Conservation (phyloP, 441 rosid genomes). For the Jatropha podagrica region DNA sequence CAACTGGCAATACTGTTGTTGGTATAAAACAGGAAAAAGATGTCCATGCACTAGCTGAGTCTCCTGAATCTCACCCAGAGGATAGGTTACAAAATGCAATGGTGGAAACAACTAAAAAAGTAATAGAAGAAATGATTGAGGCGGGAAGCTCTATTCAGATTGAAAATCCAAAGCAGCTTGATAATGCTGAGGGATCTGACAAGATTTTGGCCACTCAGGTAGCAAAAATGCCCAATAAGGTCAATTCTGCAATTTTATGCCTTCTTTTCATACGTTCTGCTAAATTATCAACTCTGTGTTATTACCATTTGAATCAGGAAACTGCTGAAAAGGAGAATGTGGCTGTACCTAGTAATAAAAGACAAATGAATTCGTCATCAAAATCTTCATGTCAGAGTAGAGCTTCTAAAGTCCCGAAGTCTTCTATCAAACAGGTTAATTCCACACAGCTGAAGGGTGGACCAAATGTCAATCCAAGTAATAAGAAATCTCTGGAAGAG, state of each 20-base stretch:
- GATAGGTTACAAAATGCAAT: slow-evolving; percentile 18
- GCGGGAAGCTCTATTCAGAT: slow-evolving; percentile 20
- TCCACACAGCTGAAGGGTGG: slow-evolving; percentile 37
- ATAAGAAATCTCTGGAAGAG: slow-evolving; percentile 32
- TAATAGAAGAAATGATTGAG: slow-evolving; percentile 21
- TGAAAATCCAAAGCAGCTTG: slow-evolving; percentile 32
- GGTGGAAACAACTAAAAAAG: slow-evolving; percentile 23
- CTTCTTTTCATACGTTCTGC: neutral
- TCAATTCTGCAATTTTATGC: slow-evolving; percentile 22
- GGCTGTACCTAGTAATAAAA: slow-evolving; percentile 39
- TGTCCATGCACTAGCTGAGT: slow-evolving; percentile 22
- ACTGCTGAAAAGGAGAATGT: slow-evolving; percentile 35
- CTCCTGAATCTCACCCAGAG: slow-evolving; percentile 16
- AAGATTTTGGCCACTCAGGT: slow-evolving; percentile 27
- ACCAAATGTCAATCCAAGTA: slow-evolving; percentile 22
- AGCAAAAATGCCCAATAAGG: slow-evolving; percentile 39
- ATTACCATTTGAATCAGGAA: slow-evolving; percentile 36
- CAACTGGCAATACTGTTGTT: slow-evolving; percentile 8
- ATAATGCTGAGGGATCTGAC: slow-evolving; percentile 15
- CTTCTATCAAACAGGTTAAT: slow-evolving; percentile 33
- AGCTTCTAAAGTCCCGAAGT: slow-evolving; percentile 35
- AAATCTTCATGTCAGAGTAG: slow-evolving; percentile 33
- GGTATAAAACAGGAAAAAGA: slow-evolving; percentile 28
- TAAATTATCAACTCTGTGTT: slow-evolving; percentile 20
- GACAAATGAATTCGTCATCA: slow-evolving; percentile 27